A percentile compares a stretch with the other conserved stretches of the same genome.
Conservation (phyloP, 768 basidiomycete species). For the Tricholoma hemisulphureum region DNA sequence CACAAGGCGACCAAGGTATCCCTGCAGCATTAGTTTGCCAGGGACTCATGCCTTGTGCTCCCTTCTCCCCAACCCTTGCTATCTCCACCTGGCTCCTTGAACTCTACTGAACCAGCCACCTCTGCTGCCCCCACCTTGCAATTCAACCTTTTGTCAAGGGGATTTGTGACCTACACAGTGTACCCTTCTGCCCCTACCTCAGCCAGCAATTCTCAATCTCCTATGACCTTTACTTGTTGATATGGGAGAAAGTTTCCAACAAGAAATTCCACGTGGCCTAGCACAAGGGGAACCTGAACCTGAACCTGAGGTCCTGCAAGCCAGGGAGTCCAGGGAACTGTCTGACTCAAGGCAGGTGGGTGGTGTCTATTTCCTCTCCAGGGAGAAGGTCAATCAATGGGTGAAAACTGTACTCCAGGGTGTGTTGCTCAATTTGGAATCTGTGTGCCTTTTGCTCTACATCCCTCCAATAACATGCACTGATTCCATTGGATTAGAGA, state of each 20-base stretch:
- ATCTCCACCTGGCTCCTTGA: constrained; percentile 17
- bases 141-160: no score
- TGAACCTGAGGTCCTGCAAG: not conserved
- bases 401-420: constrained; percentile 7
- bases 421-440: not conserved
- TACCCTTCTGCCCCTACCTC: constrained; percentile 16
- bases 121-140: no score
- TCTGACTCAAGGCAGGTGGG: constrained; percentile 12
- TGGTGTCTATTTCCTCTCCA: constrained; percentile 17
- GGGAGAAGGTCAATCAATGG: constrained; percentile 21
- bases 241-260: constrained; percentile 10
- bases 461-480: not conserved
- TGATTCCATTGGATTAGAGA: not conserved
- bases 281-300: not conserved
- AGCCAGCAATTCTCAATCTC: constrained; percentile 22
- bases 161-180: constrained; percentile 25
- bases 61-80: constrained; percentile 22
- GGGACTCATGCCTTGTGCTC: no score
- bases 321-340: constrained; percentile 6
- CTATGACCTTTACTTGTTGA: constrained; percentile 24
- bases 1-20: not conserved
- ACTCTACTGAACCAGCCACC: constrained; percentile 17
- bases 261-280: not conserved
- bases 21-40: constrained; percentile 17
- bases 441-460: not conserved